Base-by-base conservation (phyloP, 495 filamentous ascomycete species). In the Trichoderma erinaceum region DNA sequence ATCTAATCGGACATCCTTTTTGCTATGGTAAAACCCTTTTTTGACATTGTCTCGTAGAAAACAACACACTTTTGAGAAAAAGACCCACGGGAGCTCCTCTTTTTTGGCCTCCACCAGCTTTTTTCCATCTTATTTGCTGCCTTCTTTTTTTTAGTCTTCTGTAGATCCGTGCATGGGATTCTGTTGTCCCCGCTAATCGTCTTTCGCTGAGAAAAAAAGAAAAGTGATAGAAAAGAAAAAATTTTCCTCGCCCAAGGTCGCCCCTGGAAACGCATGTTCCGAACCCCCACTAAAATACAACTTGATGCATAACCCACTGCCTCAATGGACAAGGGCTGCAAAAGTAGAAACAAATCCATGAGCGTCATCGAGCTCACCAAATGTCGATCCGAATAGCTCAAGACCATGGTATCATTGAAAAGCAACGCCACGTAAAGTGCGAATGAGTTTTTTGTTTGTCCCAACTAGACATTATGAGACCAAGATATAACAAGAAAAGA, bases 321-420 rank as follows among this genome's bases (percentile, higher is more conserved):
- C 35, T n/a, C 35, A 38, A 38, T 38, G 35, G 35, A 38, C 5
- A 6, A 38, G 35, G 35, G 35, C 8, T 38, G 35, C 35, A 38
- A 10, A 38, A 38, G 35, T 38, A 38, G 35, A 23, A 52, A 52
- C 18, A 52, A 52, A 25, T 21, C 8, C 16, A 21, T 23, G n/a
- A 23, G 48, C 18, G 18, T n/a, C 16, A 7, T 52, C 18, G 48
- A 52, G 72, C 74, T 70, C 35, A 38, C 69, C 67, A 69, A 70
- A 32, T 56, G 21, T n/a, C n/a, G 67, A 68, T 58, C 68, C 69
- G 66, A 74, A 74, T 38, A 71, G 66, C 69, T 73, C 71, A 73
- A 71, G 69, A 71, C 74, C 75, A 68, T 77, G 75, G 75, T 77
- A 77, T 77, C 75, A 75, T 77, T 71, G 70, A 70, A 74, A 67